Conservation (phyloP, 352 stramenopile genomes). For the Phytophthora aleatoria region DNA sequence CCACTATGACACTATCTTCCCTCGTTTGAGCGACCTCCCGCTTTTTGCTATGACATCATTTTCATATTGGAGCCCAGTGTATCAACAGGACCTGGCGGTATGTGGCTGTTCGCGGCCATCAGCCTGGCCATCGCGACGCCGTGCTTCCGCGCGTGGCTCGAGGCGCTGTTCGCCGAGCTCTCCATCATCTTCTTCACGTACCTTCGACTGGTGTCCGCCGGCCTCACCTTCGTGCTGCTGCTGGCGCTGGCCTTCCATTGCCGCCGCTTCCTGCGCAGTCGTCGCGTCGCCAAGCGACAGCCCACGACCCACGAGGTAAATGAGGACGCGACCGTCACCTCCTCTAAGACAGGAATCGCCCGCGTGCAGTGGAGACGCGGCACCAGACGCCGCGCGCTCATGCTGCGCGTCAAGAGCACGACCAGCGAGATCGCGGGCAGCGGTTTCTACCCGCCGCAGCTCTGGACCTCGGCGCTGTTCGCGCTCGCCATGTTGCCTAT, state of each 20-base stretch:
- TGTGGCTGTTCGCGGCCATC: conserved; percentile 66
- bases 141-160: conserved; percentile 55
- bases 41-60: conserved; percentile 27
- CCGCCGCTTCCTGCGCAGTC: conserved; percentile 29
- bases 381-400: conserved; percentile 22
- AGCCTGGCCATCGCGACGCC: conserved; percentile 60
- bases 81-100: conserved; percentile 10
- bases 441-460: conserved; percentile 45
- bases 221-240: conserved; percentile 33
- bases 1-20: conserved; percentile 16
- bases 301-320: background rate
- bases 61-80: conserved; percentile 21
- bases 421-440: conserved; percentile 48
- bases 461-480: conserved; percentile 49
- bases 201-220: conserved; percentile 36
- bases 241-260: conserved; percentile 38
- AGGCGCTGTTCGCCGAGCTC: conserved; percentile 67
- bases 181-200: conserved; percentile 70
- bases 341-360: conserved; percentile 14
- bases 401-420: conserved; percentile 44
- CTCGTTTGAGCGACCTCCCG: conserved; percentile 6
- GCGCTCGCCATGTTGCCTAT: conserved; percentile 47
- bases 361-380: conserved; percentile 35
- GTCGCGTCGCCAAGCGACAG: conserved; percentile 14
- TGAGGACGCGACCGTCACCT: background rate